phyloP scores from a whole-genome alignment of 2,329 filamentous ascomycete genomes.

The Pseudopyricularia cyperi region DNA sequence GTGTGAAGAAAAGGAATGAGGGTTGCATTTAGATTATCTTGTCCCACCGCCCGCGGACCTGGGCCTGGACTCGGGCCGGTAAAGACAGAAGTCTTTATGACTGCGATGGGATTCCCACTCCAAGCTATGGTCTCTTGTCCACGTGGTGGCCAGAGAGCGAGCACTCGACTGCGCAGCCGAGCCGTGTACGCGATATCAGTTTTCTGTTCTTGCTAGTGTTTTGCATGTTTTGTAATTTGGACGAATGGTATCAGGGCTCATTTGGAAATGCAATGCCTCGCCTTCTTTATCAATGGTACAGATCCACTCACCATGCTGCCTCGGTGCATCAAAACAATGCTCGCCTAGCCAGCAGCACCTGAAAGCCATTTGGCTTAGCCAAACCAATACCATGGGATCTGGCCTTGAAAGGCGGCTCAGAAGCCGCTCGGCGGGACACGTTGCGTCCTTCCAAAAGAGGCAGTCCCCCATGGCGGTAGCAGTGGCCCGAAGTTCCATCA shows the following conservation, averaged over 20 bases:
- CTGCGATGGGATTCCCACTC: no score
- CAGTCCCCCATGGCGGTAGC: background rate
- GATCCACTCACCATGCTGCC: background rate
- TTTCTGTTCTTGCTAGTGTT: background rate
- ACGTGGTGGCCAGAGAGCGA: background rate
- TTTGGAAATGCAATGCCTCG: no score
- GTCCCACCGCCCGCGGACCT: background rate
- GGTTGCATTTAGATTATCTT: background rate
- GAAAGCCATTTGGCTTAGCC: background rate
- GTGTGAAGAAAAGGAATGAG: background rate
- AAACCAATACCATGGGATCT: no score
- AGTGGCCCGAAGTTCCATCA: background rate
- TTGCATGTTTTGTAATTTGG: no score
- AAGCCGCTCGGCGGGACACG: background rate
- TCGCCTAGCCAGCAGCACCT: background rate
- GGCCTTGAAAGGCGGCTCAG: background rate
- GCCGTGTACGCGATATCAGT: background rate
- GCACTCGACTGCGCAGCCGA: background rate
- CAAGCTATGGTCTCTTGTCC: background rate
- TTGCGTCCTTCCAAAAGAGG: background rate
- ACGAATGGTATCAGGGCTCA: no score
- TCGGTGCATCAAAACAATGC: background rate
- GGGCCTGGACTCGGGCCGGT: background rate
- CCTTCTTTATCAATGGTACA: background rate
- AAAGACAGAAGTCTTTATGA: background rate